These are phyloP conservation scores for Cornus florida DNA, from an alignment of 148 eudicot genomes.

Conservation along the genomic window DNA sequence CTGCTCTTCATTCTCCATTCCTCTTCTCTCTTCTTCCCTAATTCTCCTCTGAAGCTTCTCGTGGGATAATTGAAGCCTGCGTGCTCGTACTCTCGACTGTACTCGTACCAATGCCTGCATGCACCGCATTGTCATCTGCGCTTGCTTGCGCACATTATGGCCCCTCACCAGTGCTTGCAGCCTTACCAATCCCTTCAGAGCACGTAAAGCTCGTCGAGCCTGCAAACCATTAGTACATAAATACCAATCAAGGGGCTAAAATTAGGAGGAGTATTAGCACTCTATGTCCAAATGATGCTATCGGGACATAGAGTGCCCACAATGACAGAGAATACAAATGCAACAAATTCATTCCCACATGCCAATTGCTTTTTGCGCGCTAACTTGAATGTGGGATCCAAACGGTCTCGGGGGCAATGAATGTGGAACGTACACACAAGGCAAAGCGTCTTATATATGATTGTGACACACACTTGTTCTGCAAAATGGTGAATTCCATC, in stretches of 20 bases:
- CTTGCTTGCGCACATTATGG: constrained; percentile 89
- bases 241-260: background rate
- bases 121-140: constrained; percentile 97
- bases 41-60: constrained; percentile 37
- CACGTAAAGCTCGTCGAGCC: constrained; percentile 95
- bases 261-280: background rate
- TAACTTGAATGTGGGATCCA: no score
- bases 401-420: no score
- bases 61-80: constrained; percentile 47
- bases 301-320: no score
- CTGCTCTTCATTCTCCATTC: constrained; percentile 7
- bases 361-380: no score
- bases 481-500: no score
- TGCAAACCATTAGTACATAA: constrained; percentile 17
- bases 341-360: no score
- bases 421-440: no score
- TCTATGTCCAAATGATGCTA: no score
- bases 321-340: no score
- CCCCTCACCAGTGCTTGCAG: constrained; percentile 98
- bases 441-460: no score
- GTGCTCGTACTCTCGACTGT: constrained; percentile 81
- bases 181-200: constrained; percentile 89
- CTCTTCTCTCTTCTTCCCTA: constrained; percentile 17
- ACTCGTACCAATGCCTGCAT: constrained; percentile 97
- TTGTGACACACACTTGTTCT: no score